A percentile compares a stretch with the other conserved stretches of the same genome.
These are phyloP conservation scores for Endocarpon pusillum DNA, from an alignment of 495 filamentous ascomycete genomes.

Conservation along the genomic window DNA sequence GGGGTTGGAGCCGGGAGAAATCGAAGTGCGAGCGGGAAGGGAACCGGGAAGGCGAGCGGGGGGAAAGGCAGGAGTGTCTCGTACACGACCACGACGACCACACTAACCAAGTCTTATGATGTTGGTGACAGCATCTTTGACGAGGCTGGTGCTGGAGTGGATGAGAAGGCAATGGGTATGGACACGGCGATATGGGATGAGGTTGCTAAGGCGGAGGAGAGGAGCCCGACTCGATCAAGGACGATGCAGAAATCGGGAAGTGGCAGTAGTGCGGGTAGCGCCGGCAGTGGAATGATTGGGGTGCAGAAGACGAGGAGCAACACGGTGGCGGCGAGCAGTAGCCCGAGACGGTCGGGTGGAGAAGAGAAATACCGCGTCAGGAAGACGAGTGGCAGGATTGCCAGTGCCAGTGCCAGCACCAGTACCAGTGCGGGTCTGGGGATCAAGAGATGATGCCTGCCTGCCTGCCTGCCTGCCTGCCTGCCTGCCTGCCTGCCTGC, in stretches of 20 bases:
- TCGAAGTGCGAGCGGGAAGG: too few species aligned
- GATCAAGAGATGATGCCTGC: too few species aligned
- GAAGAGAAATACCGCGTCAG: background rate
- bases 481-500: too few species aligned
- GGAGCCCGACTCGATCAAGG: background rate
- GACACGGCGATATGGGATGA: background rate
- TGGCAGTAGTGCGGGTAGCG: background rate
- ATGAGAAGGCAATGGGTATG: background rate
- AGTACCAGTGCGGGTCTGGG: background rate
- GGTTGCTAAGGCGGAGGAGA: background rate
- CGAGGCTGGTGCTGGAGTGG: background rate
- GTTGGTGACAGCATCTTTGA: too few species aligned
- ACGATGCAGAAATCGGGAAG: background rate
- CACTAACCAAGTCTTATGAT: background rate
- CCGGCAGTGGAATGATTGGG: background rate
- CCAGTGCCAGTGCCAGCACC: background rate
- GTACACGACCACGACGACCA: background rate
- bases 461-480: too few species aligned
- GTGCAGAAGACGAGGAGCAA: background rate
- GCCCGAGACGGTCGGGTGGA: background rate
- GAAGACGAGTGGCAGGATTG: background rate
- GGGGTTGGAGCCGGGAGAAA: too few species aligned
- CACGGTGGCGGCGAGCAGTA: background rate
- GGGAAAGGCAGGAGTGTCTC: background rate
- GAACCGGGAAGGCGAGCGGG: too few species aligned